phyloP scores from a whole-genome alignment of 2,329 filamentous ascomycete species.

The Botrytis hyacinthi region DNA sequence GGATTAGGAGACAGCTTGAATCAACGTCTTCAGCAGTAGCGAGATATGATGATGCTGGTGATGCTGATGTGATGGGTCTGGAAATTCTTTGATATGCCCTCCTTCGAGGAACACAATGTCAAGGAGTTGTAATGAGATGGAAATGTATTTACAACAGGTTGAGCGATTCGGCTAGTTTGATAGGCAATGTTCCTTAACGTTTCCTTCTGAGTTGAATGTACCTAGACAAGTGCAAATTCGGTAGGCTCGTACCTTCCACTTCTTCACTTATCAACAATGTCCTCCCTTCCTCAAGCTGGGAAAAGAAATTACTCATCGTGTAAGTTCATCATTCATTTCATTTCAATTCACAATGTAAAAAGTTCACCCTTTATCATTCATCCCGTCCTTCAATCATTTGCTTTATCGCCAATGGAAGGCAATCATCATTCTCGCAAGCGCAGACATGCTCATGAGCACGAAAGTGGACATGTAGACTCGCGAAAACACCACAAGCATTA shows the following conservation, averaged over 20 bases:
- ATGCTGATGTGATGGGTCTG: background rate
- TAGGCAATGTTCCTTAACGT: background rate
- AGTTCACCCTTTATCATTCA: background rate
- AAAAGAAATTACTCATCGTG: background rate
- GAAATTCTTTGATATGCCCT: background rate
- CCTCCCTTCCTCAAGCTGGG: background rate
- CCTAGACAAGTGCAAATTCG: background rate
- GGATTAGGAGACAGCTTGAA: background rate
- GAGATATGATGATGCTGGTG: background rate
- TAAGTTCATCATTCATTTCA: background rate
- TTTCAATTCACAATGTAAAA: background rate
- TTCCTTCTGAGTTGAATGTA: background rate
- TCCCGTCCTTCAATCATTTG: background rate
- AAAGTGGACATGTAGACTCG: background rate
- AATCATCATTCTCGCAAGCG: conserved; percentile 19
- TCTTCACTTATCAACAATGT: background rate
- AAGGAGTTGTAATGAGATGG: background rate
- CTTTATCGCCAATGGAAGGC: conserved; percentile 4
- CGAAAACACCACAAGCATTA: background rate
- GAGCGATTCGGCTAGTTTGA: background rate
- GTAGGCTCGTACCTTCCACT: background rate
- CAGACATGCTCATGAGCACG: background rate
- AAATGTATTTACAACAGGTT: background rate
- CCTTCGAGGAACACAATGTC: background rate
- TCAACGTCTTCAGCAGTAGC: background rate